Evolutionary conservation across 169 alveolate species (phyloP).

Genomic region (Plasmodium knowlesi): DNA sequence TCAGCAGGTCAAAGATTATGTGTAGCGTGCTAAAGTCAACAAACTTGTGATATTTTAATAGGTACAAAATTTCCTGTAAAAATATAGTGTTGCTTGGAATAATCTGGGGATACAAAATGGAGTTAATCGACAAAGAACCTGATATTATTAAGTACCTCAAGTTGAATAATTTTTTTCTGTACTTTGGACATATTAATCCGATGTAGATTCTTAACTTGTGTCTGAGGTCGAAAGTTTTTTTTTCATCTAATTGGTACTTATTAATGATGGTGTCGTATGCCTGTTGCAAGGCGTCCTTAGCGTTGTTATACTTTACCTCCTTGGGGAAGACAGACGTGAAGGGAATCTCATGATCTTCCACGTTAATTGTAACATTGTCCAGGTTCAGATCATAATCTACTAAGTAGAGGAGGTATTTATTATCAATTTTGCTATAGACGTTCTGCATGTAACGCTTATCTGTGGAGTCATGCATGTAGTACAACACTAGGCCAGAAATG

Average conservation of each 20-base stretch:
- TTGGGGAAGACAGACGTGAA: conserved; percentile 68
- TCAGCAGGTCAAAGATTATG: conserved; percentile 40
- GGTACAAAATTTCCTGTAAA: conserved; percentile 56
- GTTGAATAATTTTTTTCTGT: conserved; percentile 54
- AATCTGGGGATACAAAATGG: conserved; percentile 42
- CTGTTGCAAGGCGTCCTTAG: conserved; percentile 17
- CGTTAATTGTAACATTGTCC: conserved; percentile 10
- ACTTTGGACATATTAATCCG: conserved; percentile 73
- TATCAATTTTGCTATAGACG: conserved; percentile 45
- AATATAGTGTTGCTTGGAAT: conserved; percentile 42
- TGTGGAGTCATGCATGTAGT: conserved; percentile 43
- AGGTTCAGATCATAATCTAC: conserved; percentile 40
- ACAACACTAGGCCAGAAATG: conserved; percentile 52
- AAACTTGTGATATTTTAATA: conserved; percentile 49
- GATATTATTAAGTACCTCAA: conserved; percentile 47
- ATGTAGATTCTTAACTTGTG: conserved; percentile 66
- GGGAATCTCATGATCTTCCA: conserved; percentile 31
- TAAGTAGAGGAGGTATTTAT: conserved; percentile 39
- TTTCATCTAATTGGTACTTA: conserved; percentile 23
- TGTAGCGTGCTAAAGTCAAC: conserved; percentile 40
- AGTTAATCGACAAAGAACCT: conserved; percentile 60
- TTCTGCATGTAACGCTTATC: conserved; percentile 53
- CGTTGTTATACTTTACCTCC: conserved; percentile 20
- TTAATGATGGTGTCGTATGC: conserved; percentile 34
- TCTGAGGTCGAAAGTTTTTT: conserved; percentile 44